A percentile compares a stretch with the other conserved stretches of the same genome.
Evolutionary conservation across 176 grass and related monocot species (phyloP).

Genomic region (Carex parvula): DNA sequence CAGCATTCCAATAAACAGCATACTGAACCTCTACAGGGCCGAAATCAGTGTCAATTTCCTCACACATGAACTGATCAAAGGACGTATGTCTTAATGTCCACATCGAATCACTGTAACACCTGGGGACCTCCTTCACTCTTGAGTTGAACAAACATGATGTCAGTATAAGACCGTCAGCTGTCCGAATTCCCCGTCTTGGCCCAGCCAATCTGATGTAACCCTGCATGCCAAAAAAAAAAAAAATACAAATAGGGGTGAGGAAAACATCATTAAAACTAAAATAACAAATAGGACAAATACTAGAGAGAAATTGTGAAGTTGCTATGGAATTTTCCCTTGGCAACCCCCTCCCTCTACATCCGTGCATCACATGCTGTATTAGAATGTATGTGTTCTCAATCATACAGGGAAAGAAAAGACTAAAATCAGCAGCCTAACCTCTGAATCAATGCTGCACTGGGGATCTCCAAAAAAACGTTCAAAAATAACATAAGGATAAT

Average conservation of each 20-base stretch:
- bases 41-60: background rate
- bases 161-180: background rate
- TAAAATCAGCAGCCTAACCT: background rate
- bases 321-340: too few relatives aligned
- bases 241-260: background rate
- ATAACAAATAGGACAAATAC: too few relatives aligned
- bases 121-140: background rate
- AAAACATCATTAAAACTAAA: background rate
- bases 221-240: background rate
- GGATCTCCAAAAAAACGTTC: constrained; percentile 8
- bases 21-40: background rate
- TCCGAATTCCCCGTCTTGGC: background rate
- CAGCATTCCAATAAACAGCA: background rate
- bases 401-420: background rate
- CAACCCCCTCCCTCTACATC: background rate
- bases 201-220: background rate
- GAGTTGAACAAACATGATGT: background rate
- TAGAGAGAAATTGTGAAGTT: too few relatives aligned
- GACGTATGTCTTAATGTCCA: background rate
- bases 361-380: background rate
- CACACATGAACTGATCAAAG: background rate
- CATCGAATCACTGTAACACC: background rate
- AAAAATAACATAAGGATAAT: background rate
- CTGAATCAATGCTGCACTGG: background rate
- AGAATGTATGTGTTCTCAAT: background rate